These are phyloP conservation scores for Verticillium klebahnii DNA, from an alignment of 2,329 filamentous ascomycete genomes.

Conservation along the genomic window DNA sequence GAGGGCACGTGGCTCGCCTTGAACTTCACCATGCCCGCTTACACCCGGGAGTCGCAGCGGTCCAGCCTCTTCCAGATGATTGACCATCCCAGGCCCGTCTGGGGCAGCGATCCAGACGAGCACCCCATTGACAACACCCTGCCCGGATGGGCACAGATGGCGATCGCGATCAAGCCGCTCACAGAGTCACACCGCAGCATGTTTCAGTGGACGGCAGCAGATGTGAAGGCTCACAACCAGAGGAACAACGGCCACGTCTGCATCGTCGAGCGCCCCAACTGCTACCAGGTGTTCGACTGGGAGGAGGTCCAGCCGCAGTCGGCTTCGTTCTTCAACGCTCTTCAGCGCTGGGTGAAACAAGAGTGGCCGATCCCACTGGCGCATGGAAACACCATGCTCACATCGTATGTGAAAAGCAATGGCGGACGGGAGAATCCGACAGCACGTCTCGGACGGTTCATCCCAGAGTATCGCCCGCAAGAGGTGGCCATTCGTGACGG, in stretches of 20 bases:
- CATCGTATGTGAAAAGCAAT: not conserved
- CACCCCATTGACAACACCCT: not conserved
- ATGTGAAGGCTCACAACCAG: not conserved
- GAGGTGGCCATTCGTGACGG: constrained; percentile 5
- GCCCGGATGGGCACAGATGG: not conserved
- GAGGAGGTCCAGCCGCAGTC: not conserved
- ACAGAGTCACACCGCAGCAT: not conserved
- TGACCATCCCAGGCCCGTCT: not conserved
- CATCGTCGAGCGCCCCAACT: not conserved
- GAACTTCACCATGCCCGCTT: constrained; percentile 4
- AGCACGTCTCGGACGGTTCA: not conserved
- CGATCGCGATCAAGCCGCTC: not conserved
- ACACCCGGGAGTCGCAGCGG: not conserved
- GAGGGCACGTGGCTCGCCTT: constrained; percentile 6
- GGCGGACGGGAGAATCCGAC: not conserved
- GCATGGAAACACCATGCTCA: not conserved
- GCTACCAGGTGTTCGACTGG: not conserved
- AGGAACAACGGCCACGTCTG: not conserved
- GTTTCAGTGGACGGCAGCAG: not conserved
- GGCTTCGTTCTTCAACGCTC: not conserved
- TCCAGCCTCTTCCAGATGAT: not conserved
- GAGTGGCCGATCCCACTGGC: not conserved
- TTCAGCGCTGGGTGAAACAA: not conserved
- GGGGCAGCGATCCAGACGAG: not conserved
- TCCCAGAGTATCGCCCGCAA: not conserved